Evolutionary conservation across 1,139 yeast genomes (phyloP), one percentile per base, ranked within the genome.

Genomic region (Suhomyces terraborum): DNA sequence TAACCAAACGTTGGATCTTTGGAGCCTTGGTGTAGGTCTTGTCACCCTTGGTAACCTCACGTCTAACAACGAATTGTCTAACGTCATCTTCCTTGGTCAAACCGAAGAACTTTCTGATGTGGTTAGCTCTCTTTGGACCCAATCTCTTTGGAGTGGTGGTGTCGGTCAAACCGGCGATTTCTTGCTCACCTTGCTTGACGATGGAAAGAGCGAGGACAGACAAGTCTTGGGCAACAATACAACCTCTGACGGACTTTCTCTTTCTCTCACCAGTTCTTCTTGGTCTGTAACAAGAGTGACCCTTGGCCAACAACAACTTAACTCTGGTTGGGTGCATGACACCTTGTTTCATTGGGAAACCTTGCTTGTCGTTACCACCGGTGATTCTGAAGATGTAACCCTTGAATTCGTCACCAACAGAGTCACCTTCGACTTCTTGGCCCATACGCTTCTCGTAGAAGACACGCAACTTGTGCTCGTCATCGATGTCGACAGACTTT

Each of bases 301-400:
- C 96, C 79, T 88, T 84, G 63, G 96, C 73, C 72, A 93, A 82
- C 72, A 94, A 83, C 67, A 93, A 84, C 75, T 88, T 89, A 66
- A 94, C 98, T 86, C 98, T 95, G 84, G 95, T 88, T 77, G 98
- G 98, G 82, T 88, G 95, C 84, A 93, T 81, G 59, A 93, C 98
- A 84, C 97, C 97, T 80, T 93, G 98, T 79, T 91, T 93, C 98
- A 94, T 93, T 79, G 98, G 98, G 96, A 93, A 94, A 82, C 98
- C 98, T 82, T 93, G 98, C 81, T 93, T 93, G 82, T 93, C 98
- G 87, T 94, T 94, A 85, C 98, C 98, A 72, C 98, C 98, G 63
- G 98, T 79, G 76, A 93, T 91, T 82, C 84, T 93, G 88, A 93
- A 91, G 71, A 89, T 76, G 91, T 93, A 93, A 68, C 98, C 98